phyloP scores from a whole-genome alignment of 2,329 filamentous ascomycete genomes.

The Berkeleyomyces basicola region DNA sequence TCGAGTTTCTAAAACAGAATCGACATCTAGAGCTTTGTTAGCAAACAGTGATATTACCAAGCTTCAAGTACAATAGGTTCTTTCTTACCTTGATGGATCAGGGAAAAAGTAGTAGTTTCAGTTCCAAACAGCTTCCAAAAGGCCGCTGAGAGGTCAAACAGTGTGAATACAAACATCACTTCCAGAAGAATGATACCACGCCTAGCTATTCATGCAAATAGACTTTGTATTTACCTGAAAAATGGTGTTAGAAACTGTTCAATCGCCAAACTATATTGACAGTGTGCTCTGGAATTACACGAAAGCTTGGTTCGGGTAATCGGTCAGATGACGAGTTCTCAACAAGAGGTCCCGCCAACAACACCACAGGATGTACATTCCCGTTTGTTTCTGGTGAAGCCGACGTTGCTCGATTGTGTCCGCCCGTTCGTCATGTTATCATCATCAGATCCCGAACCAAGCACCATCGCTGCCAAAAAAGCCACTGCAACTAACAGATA shows the following conservation, averaged over 20 bases:
- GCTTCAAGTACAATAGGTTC: not conserved
- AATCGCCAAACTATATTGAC: not conserved
- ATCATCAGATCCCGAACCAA: constrained; percentile 29
- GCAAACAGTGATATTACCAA: not conserved
- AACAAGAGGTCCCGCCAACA: constrained; percentile 39
- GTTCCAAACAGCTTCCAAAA: constrained; percentile 24
- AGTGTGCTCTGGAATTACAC: constrained; percentile 17
- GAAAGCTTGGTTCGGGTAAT: constrained; percentile 20
- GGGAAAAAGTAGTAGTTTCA: constrained; percentile 28
- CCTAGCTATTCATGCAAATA: constrained; percentile 11
- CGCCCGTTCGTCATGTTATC: constrained; percentile 54
- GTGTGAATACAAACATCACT: constrained; percentile 37
- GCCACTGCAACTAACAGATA: not conserved
- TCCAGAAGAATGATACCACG: constrained; percentile 16
- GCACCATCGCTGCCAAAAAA: not conserved
- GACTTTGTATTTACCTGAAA: constrained; percentile 22
- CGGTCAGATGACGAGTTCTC: constrained; percentile 49
- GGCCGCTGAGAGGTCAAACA: constrained; percentile 34
- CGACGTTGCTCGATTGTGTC: constrained; percentile 42
- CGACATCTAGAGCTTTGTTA: not conserved
- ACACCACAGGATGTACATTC: constrained; percentile 46
- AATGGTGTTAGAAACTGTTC: constrained; percentile 19
- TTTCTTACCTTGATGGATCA: constrained; percentile 11
- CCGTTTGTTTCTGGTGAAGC: constrained; percentile 35
- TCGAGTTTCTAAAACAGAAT: not conserved